Evolutionary conservation across 2,329 filamentous ascomycete genomes (phyloP).

Genomic region (Trichophyton benhamiae): DNA sequence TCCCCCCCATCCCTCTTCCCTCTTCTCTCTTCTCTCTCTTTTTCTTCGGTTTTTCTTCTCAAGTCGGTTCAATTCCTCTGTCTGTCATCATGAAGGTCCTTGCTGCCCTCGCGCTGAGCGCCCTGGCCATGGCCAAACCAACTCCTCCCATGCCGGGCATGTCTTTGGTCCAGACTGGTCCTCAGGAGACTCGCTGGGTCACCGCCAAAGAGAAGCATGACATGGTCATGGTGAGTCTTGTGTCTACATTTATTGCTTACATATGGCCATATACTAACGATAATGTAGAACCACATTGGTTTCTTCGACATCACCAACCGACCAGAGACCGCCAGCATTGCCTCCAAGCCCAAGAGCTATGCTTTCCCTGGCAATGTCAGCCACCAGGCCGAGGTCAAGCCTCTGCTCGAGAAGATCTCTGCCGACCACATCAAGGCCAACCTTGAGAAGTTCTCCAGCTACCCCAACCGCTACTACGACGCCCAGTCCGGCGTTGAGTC

Average conservation of each 20-base stretch:
- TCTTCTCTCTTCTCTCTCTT: background rate
- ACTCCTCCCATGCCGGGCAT: background rate
- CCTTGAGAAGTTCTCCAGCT: conserved; percentile 56
- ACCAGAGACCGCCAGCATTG: conserved; percentile 4
- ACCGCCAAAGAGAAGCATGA: conserved; percentile 94
- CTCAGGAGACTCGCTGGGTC: conserved; percentile 72
- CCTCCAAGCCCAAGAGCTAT: background rate
- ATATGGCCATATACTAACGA: background rate
- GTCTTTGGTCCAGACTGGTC: conserved; percentile 70
- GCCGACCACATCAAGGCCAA: conserved; percentile 67
- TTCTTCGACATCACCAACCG: conserved; percentile 89
- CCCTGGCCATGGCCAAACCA: conserved; percentile 22
- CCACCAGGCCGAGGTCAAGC: conserved; percentile 53
- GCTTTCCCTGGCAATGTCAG: conserved; percentile 54
- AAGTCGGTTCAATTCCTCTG: background rate
- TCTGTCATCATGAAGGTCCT: conserved; percentile 26
- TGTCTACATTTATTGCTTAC: background rate
- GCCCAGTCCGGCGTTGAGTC: conserved; percentile 58
- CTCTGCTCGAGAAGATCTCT: conserved; percentile 55
- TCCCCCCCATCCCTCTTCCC: background rate
- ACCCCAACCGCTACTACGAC: conserved; percentile 48
- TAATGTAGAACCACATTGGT: conserved; percentile 56
- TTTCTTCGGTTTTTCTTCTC: background rate
- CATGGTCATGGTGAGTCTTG: conserved; percentile 54
- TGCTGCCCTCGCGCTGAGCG: conserved; percentile 24